Conservation (phyloP, 2,329 filamentous ascomycete species). For the Fusarium sp. region DNA sequence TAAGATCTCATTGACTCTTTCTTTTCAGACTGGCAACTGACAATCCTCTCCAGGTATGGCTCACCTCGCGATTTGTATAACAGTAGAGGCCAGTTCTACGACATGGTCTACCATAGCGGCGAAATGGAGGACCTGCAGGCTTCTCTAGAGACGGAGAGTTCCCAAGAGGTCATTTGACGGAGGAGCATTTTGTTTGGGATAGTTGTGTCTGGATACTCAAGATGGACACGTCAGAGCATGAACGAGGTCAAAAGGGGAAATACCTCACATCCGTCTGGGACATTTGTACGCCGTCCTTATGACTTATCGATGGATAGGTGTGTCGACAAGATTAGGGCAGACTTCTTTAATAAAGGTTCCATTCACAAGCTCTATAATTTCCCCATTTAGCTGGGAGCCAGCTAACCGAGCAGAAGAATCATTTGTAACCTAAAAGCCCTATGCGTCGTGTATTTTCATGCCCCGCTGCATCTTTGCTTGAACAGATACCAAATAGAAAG, state of each 20-base stretch:
- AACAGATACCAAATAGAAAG: slow-evolving; percentile 18
- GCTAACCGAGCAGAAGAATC: neutral
- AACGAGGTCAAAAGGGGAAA: neutral
- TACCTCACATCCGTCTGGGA: neutral
- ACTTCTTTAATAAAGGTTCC: neutral
- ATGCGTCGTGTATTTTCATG: slow-evolving; percentile 41
- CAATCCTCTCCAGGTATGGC: slow-evolving; percentile 48
- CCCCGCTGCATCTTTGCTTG: slow-evolving; percentile 33
- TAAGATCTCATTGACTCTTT: slow-evolving; percentile 42
- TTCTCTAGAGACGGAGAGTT: slow-evolving; percentile 40
- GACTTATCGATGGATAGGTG: neutral
- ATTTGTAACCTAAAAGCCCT: slow-evolving; percentile 16
- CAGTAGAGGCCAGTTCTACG: slow-evolving; percentile 58
- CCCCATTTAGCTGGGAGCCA: neutral
- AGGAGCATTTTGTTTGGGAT: neutral
- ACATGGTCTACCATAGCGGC: slow-evolving; percentile 65
- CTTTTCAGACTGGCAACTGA: neutral
- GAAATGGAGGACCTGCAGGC: slow-evolving; percentile 58
- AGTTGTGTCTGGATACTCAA: neutral
- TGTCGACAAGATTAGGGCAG: neutral
- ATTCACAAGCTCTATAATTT: slow-evolving; percentile 23
- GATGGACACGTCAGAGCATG: neutral
- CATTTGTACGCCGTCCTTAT: neutral
- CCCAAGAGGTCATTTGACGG: neutral
- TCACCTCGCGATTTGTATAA: slow-evolving; percentile 58